phyloP scores from a whole-genome alignment of 495 filamentous ascomycete species.

The Annulohypoxylon maeteangense region DNA sequence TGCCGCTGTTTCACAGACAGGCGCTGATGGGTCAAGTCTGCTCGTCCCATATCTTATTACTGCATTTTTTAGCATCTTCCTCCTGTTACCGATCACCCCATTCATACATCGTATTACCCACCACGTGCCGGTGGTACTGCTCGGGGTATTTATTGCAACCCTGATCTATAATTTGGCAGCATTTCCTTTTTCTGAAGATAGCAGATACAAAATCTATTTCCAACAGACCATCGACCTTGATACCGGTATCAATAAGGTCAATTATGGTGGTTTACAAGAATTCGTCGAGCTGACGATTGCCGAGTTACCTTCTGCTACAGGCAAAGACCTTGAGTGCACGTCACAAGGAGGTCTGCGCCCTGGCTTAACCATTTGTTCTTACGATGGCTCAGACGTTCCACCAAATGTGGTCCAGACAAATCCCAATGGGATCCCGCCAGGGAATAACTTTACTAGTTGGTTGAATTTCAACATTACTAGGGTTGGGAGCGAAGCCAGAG shows the following conservation, averaged over 20 bases:
- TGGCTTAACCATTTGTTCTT: slow-evolving; percentile 74
- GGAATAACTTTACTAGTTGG: slow-evolving; percentile 65
- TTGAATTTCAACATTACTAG: slow-evolving; percentile 70
- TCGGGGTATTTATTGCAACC: slow-evolving; percentile 78
- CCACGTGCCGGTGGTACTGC: slow-evolving; percentile 80
- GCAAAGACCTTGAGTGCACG: slow-evolving; percentile 67
- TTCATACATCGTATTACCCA: slow-evolving; percentile 88
- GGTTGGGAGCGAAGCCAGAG: slow-evolving; percentile 51
- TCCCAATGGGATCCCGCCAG: slow-evolving; percentile 56
- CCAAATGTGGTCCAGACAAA: slow-evolving; percentile 65
- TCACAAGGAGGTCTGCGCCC: slow-evolving; percentile 40
- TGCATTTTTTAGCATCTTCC: slow-evolving; percentile 70
- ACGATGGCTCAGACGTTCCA: slow-evolving; percentile 65
- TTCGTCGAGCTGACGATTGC: slow-evolving; percentile 74
- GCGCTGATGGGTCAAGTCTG: slow-evolving; percentile 75
- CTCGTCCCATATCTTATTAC: slow-evolving; percentile 77
- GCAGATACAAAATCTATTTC: slow-evolving; percentile 88
- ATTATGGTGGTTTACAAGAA: slow-evolving; percentile 75
- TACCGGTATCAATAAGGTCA: slow-evolving; percentile 71
- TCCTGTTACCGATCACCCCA: slow-evolving; percentile 82
- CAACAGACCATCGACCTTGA: slow-evolving; percentile 83
- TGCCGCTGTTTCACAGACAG: slow-evolving; percentile 79
- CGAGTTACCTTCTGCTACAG: slow-evolving; percentile 75
- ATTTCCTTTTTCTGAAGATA: slow-evolving; percentile 85
- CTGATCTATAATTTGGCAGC: slow-evolving; percentile 87